Percentiles rank a stretch among this genome's conserved stretches.
phyloP scores from a whole-genome alignment of 1,284 basidiomycete species.

The Cutaneotrichosporon sp. region DNA sequence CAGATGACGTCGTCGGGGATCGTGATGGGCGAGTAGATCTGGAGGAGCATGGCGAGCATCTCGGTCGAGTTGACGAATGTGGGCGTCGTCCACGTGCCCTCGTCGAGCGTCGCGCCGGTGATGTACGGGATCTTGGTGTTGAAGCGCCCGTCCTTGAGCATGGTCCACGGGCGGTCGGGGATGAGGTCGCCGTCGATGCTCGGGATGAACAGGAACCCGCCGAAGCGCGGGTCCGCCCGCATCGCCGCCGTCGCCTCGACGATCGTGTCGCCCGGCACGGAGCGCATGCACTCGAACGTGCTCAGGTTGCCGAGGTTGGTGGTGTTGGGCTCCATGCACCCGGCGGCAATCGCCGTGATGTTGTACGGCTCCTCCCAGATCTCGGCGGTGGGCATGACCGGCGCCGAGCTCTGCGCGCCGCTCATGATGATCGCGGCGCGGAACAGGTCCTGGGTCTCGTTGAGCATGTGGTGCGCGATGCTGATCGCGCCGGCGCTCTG shows the following conservation, averaged over 20 bases:
- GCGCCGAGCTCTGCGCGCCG: constrained; percentile 32
- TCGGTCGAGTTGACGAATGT: background rate
- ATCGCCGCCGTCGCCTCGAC: constrained; percentile 26
- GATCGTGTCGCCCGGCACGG: constrained; percentile 31
- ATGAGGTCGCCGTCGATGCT: constrained; percentile 49
- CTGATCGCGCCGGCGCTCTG: constrained; percentile 51
- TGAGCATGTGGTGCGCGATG: constrained; percentile 42
- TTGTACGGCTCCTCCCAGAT: constrained; percentile 2
- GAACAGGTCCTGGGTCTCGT: constrained; percentile 43
- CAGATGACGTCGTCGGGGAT: background rate
- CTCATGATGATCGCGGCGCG: constrained; percentile 52
- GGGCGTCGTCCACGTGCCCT: constrained; percentile 21
- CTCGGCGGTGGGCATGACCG: background rate
- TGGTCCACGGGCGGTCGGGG: constrained; percentile 37
- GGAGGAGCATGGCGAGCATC: background rate
- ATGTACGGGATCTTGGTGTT: constrained; percentile 51
- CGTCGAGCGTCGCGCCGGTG: constrained; percentile 47
- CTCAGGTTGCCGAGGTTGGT: background rate
- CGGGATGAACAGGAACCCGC: constrained; percentile 20
- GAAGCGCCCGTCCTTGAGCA: constrained; percentile 42
- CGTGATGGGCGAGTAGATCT: background rate
- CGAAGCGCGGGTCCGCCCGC: background rate
- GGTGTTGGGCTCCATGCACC: background rate
- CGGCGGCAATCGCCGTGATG: background rate
- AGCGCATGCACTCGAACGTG: constrained; percentile 37